Evolutionary conservation across 2,329 filamentous ascomycete species (phyloP), one percentile per base, ranked within the genome.

Genomic region (Pseudocercospora cruenta): DNA sequence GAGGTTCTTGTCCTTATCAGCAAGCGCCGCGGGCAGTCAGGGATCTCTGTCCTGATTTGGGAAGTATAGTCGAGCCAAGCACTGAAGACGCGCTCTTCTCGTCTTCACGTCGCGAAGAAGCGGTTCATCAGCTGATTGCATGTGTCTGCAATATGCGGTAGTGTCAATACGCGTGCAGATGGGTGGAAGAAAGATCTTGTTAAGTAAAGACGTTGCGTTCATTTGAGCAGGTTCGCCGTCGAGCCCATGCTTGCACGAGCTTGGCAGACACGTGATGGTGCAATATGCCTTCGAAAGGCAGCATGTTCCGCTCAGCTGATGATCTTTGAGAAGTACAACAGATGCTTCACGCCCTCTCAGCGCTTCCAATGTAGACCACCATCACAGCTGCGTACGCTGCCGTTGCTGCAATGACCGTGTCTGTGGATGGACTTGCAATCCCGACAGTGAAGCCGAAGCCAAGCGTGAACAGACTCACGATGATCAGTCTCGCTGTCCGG

Each of bases 381-480:
- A 60, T 60, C 19, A 60, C 58, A 16, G 39, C 58, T 12, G 58
- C 58, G 19, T 49, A 49, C 45, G 58, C 58, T 19, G 58, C 58
- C 7, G 57, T 60, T n/a, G 57, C 28, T 21, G 57, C 57, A n/a
- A 60, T 45, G 14, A 45, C 33, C 21, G 21, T 47, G 33, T 60
- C 57, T 47, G 33, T 60, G 2, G 57, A 59, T 5, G 19, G 31
- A 43, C 57, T 59, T 26, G 31, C 39, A 4, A 59, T 8, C 12
- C 31, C 57, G 28, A 59, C 33, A 12, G 10, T 16, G 21, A 43
- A 43, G 9, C 31, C 57, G 33, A 60, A 60, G 2, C 19, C 36
- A 14, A 60, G 36, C 8, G 39, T 60, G 36, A 47, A 43, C 36
- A 60, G 14, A 14, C 58, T 60, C 7, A 47, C 36, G 7, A 43